Evolutionary conservation across 257 asterid genomes (phyloP), one percentile per base, ranked within the genome.

Genomic region (Anisodus tanguticus): DNA sequence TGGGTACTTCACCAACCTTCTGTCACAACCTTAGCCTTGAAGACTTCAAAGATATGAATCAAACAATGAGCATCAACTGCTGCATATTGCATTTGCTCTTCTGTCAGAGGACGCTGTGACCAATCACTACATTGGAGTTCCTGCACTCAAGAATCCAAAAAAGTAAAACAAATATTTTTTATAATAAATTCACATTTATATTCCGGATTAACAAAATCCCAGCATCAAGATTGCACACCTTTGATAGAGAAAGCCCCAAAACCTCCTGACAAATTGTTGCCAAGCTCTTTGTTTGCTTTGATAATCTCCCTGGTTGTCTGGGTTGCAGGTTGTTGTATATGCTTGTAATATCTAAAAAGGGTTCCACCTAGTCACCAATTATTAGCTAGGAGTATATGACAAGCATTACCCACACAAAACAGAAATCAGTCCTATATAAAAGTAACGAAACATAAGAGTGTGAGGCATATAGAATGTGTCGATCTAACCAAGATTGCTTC

Each of bases 91-190:
- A 91, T 93, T 89, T 96, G 98, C 87, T 92, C 94, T 87, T 92
- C 94, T 53, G 97, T 90, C 47, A 94, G 90, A 83, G 99, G 99
- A 37, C 98, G 98, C 41, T 86, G 91, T 9, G 98, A 96, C 99
- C 99, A 96, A 86, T 96, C 99, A 86, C 99, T 94, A 87, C 99
- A 96, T 87, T 96, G 98, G 86, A 92, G 93, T 87, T 96, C 99
- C 99, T 96, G 88, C 69, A 86, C 9, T 82, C 51, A 3, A 58
- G 54, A 31, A 43, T 69, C 67, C 39, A 71, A 60, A 6, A 51
- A 51, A 26, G 57, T 74, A 15, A 76, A 51, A 13, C 63, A 76
- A 76, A 31, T 31, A 68, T 68, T 76, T 76, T 49, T 0, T 13
- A 26, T 6, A 76, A 26, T 76, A 54, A 76, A 76, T 19, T n/a